phyloP scores from a whole-genome alignment of 306 rosid genomes.

The Malus sylvestris region DNA sequence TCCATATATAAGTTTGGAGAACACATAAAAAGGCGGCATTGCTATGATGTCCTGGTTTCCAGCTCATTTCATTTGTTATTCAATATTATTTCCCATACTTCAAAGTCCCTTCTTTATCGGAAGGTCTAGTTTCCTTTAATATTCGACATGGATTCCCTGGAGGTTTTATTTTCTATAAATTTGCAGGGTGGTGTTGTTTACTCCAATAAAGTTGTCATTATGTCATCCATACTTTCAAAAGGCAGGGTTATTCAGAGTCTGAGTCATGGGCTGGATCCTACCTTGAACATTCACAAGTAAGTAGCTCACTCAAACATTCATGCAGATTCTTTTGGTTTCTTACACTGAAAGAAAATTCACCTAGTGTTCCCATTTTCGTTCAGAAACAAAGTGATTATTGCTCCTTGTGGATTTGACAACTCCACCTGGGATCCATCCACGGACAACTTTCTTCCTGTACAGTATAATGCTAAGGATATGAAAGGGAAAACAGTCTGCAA shows the following conservation, averaged over 20 bases:
- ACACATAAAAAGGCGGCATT: not conserved
- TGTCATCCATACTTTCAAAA: slow-evolving; percentile 66
- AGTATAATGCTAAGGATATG: slow-evolving; percentile 53
- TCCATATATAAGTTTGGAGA: not conserved
- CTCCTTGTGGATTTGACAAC: slow-evolving; percentile 69
- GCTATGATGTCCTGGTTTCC: not conserved
- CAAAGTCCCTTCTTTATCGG: not conserved
- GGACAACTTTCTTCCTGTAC: slow-evolving; percentile 61
- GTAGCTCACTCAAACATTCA: slow-evolving; percentile 8
- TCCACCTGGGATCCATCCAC: slow-evolving; percentile 72
- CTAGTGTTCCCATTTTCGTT: slow-evolving; percentile 6
- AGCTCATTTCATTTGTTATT: too few species aligned
- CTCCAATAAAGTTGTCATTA: slow-evolving; percentile 60
- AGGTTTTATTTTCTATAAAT: slow-evolving; percentile 14
- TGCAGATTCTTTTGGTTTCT: not conserved
- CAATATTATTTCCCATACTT: too few species aligned
- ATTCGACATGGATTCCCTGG: slow-evolving; percentile 1
- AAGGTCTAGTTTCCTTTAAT: slow-evolving; percentile 5
- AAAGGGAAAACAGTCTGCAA: slow-evolving; percentile 70
- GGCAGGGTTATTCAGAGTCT: slow-evolving; percentile 40
- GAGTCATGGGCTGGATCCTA: slow-evolving; percentile 62
- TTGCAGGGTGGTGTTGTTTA: slow-evolving; percentile 87
- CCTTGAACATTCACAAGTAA: slow-evolving; percentile 60
- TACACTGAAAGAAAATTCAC: not conserved
- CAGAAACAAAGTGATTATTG: slow-evolving; percentile 66